phyloP scores from a whole-genome alignment of 306 rosid species.

The Citrullus colocynthis region DNA sequence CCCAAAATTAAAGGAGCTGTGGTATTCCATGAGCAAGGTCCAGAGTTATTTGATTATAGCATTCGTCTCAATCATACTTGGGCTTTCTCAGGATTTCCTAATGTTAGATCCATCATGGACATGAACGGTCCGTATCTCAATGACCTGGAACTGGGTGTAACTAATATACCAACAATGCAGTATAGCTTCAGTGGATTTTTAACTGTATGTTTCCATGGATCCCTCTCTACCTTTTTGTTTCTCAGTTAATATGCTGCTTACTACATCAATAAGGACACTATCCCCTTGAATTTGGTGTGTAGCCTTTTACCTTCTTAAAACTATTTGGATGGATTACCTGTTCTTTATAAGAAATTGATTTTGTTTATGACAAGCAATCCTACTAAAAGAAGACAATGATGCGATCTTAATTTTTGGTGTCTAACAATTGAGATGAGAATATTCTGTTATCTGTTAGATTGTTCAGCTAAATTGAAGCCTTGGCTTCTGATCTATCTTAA shows the following conservation, averaged over 20 bases:
- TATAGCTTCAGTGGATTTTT: conserved; percentile 93
- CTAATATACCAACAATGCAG: conserved; percentile 71
- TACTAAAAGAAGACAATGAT: neutral
- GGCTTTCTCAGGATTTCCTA: conserved; percentile 98
- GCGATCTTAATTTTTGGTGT: neutral
- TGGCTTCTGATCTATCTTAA: neutral
- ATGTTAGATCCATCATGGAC: conserved; percentile 87
- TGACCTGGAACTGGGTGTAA: conserved; percentile 78
- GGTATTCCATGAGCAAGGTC: conserved; percentile 83
- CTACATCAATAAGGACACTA: neutral
- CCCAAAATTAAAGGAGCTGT: conserved; percentile 87
- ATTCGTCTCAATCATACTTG: conserved; percentile 94
- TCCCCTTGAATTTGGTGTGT: neutral
- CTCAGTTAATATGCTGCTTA: neutral
- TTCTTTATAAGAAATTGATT: neutral
- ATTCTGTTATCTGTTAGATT: neutral
- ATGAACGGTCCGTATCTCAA: conserved; percentile 80
- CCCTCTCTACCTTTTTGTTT: conserved; percentile 14
- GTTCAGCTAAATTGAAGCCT: conserved; percentile 2
- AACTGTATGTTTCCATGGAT: conserved; percentile 48
- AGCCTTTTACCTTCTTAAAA: neutral
- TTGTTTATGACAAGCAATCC: neutral
- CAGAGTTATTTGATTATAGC: conserved; percentile 72
- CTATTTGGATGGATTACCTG: neutral
- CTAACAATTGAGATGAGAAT: neutral